Conservation (phyloP, 352 stramenopile genomes). For the Globisporangium apiculatum region DNA sequence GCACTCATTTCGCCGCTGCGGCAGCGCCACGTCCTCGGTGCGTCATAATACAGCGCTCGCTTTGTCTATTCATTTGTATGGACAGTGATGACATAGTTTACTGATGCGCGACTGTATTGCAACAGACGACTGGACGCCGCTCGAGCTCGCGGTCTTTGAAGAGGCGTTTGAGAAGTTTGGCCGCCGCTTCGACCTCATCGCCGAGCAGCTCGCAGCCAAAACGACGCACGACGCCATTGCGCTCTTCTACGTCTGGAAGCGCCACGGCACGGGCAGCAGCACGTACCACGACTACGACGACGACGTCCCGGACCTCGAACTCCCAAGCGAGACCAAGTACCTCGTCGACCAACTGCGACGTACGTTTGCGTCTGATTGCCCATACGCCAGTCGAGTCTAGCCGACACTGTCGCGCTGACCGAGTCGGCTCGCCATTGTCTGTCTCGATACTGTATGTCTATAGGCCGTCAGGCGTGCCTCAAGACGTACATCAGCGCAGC, state of each 20-base stretch:
- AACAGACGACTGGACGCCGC: constrained; percentile 67
- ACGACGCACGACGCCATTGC: constrained; percentile 54
- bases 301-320: constrained; percentile 41
- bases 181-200: constrained; percentile 75
- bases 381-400: constrained; percentile 17
- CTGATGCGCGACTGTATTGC: not conserved
- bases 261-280: constrained; percentile 41
- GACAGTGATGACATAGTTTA: not conserved
- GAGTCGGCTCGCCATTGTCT: too few species aligned
- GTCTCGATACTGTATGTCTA: not conserved
- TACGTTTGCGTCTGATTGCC: constrained; percentile 20
- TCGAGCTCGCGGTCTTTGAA: constrained; percentile 75
- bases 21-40: constrained; percentile 63
- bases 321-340: constrained; percentile 53
- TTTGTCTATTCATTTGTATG: not conserved
- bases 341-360: constrained; percentile 54
- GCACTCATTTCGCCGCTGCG: constrained; percentile 63
- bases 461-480: constrained; percentile 58
- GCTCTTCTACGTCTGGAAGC: constrained; percentile 88
- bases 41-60: not conserved
- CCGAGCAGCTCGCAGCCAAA: constrained; percentile 57
- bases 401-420: too few species aligned
- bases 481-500: constrained; percentile 63
- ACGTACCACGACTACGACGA: constrained; percentile 34
- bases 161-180: constrained; percentile 66